Evolutionary conservation across 2,329 filamentous ascomycete genomes (phyloP), one percentile per base, ranked within the genome.

Genomic region (Fusarium albidum): DNA sequence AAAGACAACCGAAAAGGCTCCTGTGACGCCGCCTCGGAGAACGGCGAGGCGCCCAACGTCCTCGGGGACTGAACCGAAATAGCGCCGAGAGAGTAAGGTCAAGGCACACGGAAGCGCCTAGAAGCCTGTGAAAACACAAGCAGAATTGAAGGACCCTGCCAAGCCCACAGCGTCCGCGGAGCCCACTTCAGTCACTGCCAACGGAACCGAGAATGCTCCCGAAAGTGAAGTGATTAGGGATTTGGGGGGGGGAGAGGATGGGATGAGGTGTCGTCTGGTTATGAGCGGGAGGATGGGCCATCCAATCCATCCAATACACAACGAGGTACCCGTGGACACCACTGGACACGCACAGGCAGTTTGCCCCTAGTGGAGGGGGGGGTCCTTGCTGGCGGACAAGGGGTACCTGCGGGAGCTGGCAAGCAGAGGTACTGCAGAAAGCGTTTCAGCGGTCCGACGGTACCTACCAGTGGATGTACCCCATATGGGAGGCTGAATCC

Each of bases 1-100:
- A 58, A 92, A 91, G 74, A 82, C 82, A 0, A 77, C 83, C 3
- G 88, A 90, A 6, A 91, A 90, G 73, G 70, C 69, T 1, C 73
- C 78, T 3, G 60, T 73, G 0, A 82, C 82, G 1, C 81, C 82
- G 3, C 81, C 82, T 0, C 74, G 76, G 50, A 82, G 75, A 59
- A 55, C 66, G 21, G 49, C 56, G 9, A 59, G 59, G 33, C 64
- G 65, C 9, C 55, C 60, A 28, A 64, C 67, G 13, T 59, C 63
- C 12, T 48, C 65, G 4, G 60, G 49, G 31, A 45, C 58, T 15
- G 65, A 65, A n/a, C 56, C 43, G 26, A 51, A 37, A 32, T 41
- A 52, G 9, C 61, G 57, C n/a, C 65, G 58, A 4, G 64, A 64
- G 38, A 59, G 52, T 29, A 63, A 57, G 26, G 52, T 59, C 12